Conservation (phyloP, 2,329 filamentous ascomycete species). For the Xylariaceae sp. region DNA sequence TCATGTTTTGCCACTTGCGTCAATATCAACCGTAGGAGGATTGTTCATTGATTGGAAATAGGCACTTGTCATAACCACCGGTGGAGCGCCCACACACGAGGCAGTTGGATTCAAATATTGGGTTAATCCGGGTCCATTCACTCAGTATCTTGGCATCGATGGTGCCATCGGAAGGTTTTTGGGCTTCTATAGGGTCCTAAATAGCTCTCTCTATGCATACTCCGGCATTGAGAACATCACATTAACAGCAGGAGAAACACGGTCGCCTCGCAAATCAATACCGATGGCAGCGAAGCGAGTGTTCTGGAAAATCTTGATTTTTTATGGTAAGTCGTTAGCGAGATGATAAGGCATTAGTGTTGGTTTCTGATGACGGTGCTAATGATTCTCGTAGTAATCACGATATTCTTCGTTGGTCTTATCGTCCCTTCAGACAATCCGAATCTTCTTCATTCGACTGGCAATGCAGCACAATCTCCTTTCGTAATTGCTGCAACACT, state of each 20-base stretch:
- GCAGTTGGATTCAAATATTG: slow-evolving; percentile 74
- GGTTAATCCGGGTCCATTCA: slow-evolving; percentile 66
- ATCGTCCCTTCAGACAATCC: slow-evolving; percentile 62
- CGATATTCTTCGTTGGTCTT: slow-evolving; percentile 69
- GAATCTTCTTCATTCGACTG: slow-evolving; percentile 48
- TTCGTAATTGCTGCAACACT: slow-evolving; percentile 59
- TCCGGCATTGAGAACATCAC: slow-evolving; percentile 75
- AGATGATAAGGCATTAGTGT: too few relatives aligned
- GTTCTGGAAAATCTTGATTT: slow-evolving; percentile 69
- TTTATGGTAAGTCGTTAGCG: slow-evolving; percentile 39
- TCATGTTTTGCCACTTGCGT: too few relatives aligned
- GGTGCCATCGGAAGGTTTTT: slow-evolving; percentile 61
- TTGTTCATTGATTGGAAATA: too few relatives aligned
- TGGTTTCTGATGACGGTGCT: too few relatives aligned
- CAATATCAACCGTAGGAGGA: too few relatives aligned
- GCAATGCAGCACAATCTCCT: slow-evolving; percentile 63
- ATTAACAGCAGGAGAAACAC: slow-evolving; percentile 74
- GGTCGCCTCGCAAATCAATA: slow-evolving; percentile 69
- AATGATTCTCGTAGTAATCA: slow-evolving; percentile 44
- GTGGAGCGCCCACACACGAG: slow-evolving; percentile 64
- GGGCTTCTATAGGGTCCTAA: slow-evolving; percentile 66
- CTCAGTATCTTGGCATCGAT: slow-evolving; percentile 50
- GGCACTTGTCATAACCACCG: too few relatives aligned
- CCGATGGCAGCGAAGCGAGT: slow-evolving; percentile 71
- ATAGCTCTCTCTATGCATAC: slow-evolving; percentile 68